A percentile compares a stretch with the other conserved stretches of the same genome.
These are phyloP conservation scores for Plasmodium knowlesi DNA, from an alignment of 169 alveolate genomes.

Conservation along the genomic window DNA sequence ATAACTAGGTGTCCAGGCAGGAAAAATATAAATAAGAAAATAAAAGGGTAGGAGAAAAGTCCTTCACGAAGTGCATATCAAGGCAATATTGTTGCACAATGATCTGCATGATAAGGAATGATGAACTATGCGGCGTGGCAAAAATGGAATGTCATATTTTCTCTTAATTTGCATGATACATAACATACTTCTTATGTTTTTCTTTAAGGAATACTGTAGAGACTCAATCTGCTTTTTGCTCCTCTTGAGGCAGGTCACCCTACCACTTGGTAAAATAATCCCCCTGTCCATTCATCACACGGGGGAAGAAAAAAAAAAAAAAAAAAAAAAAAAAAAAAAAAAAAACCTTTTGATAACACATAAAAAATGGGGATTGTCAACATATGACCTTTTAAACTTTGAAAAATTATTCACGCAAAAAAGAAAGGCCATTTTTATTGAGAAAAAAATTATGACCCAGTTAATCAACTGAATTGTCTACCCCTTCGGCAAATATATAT, in stretches of 20 bases:
- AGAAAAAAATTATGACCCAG: not conserved
- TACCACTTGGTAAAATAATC: not conserved
- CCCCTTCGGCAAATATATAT: not conserved
- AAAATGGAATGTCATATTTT: not conserved
- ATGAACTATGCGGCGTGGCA: not conserved
- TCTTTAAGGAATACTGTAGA: constrained; percentile 35
- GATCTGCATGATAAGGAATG: not conserved
- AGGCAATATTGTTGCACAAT: not conserved
- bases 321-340: not conserved
- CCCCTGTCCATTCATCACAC: constrained; percentile 8
- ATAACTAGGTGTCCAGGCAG: not conserved
- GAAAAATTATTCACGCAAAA: not conserved
- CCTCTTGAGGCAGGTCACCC: constrained; percentile 7
- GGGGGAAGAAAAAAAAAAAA: not conserved
- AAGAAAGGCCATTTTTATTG: not conserved
- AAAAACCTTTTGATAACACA: not conserved
- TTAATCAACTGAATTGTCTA: not conserved
- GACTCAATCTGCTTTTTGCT: constrained; percentile 63
- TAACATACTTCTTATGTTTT: constrained; percentile 39
- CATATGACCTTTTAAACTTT: not conserved
- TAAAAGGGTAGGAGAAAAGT: not conserved
- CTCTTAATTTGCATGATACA: not conserved
- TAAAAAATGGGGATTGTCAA: not conserved
- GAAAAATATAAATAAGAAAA: not conserved
- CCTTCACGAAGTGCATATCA: not conserved